These are phyloP conservation scores for Xerocomellus chrysenteron DNA, from an alignment of 768 basidiomycete genomes.

Conservation along the genomic window DNA sequence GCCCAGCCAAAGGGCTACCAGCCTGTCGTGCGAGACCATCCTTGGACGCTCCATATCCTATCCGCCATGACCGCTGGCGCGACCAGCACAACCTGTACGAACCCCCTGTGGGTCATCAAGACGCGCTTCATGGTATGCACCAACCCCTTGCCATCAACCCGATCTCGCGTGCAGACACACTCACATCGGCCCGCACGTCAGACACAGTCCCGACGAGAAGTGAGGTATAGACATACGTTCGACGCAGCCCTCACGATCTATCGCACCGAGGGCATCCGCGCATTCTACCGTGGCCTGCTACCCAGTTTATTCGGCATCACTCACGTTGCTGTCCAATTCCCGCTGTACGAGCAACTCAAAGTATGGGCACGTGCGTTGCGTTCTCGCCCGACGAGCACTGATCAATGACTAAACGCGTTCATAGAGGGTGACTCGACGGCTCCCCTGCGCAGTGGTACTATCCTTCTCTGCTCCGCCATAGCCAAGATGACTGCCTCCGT, in stretches of 20 bases:
- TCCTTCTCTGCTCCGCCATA: conserved; percentile 87
- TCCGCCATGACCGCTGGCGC: conserved; percentile 97
- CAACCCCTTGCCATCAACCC: background rate
- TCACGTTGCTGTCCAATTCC: conserved; percentile 98
- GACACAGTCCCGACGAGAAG: conserved; percentile 82
- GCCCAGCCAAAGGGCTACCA: conserved; percentile 86
- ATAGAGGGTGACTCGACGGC: conserved; percentile 31
- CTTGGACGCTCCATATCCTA: conserved; percentile 85
- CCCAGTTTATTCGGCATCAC: conserved; percentile 92
- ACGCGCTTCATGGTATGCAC: conserved; percentile 91
- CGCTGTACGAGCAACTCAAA: conserved; percentile 93
- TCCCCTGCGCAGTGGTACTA: conserved; percentile 44
- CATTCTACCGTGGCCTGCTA: conserved; percentile 92
- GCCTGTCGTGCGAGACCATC: conserved; percentile 74
- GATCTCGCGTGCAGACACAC: background rate
- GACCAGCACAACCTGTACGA: conserved; percentile 88
- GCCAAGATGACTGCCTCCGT: conserved; percentile 97
- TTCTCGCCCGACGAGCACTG: conserved; percentile 2
- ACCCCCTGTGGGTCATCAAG: conserved; percentile 98
- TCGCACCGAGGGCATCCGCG: conserved; percentile 77
- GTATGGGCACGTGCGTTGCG: conserved; percentile 70
- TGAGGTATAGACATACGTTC: conserved; percentile 82
- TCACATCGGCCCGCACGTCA: conserved; percentile 31
- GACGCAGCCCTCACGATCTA: conserved; percentile 92
- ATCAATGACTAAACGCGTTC: background rate